Conservation (phyloP, 73 alveolate species). For the Symbiodinium pilosum region DNA sequence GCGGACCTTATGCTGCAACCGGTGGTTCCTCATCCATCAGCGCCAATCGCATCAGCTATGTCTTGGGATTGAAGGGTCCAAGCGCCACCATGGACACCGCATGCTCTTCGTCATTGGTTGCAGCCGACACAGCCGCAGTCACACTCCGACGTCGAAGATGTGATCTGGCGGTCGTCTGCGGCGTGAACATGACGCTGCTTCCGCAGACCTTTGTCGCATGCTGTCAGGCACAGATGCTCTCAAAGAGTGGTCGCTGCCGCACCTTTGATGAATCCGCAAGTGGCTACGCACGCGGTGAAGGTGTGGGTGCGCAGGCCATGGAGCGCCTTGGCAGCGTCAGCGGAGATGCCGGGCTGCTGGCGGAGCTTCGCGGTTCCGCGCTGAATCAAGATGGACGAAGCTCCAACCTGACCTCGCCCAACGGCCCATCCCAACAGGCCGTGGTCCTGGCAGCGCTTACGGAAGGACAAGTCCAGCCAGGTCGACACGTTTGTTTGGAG, state of each 20-base stretch:
- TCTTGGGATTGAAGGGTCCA: constrained; percentile 9
- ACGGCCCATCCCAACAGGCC: constrained; percentile 83
- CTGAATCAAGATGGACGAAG: constrained; percentile 78
- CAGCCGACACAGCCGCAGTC: constrained; percentile 75
- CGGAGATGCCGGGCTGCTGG: constrained; percentile 31
- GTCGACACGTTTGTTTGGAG: constrained; percentile 2
- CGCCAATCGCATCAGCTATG: constrained; percentile 59
- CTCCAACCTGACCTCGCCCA: constrained; percentile 92
- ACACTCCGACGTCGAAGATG: constrained; percentile 65
- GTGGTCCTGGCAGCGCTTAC: constrained; percentile 76
- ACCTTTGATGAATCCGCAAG: constrained; percentile 94
- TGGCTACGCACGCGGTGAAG: constrained; percentile 87
- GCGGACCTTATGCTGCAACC: constrained; percentile 93
- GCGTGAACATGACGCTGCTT: constrained; percentile 73
- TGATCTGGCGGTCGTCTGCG: constrained; percentile 88
- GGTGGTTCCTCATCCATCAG: constrained; percentile 91
- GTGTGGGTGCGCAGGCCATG: constrained; percentile 73
- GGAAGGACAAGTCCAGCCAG: constrained; percentile 61
- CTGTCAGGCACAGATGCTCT: constrained; percentile 92
- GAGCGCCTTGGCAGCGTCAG: constrained; percentile 41
- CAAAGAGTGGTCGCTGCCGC: constrained; percentile 65
- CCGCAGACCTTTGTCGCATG: constrained; percentile 94
- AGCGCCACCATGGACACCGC: constrained; percentile 79
- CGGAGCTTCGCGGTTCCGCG: constrained; percentile 40
- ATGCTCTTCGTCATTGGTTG: constrained; percentile 86